These are phyloP conservation scores for Umbelopsis sp. DNA, from an alignment of 371 early-diverging fungal species.

Conservation along the genomic window DNA sequence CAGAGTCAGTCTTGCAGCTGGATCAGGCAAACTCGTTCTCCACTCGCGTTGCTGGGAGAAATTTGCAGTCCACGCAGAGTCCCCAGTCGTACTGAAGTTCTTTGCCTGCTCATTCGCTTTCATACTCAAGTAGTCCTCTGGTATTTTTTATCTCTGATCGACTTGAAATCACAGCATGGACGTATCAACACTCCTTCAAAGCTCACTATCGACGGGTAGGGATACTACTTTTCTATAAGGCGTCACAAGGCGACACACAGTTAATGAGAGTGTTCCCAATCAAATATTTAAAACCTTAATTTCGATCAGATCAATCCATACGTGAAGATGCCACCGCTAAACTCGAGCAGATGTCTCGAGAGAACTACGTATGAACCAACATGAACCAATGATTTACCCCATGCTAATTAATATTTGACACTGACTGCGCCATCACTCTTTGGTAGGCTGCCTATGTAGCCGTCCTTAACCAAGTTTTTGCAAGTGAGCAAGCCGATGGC, in stretches of 20 bases:
- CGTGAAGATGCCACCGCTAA: conserved; percentile 82
- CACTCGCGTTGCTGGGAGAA: too few relatives aligned
- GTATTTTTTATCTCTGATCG: not conserved
- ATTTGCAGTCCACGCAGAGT: too few relatives aligned
- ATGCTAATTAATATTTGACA: not conserved
- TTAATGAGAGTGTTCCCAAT: conserved; percentile 4
- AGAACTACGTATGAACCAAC: conserved; percentile 75
- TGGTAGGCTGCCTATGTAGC: conserved; percentile 75
- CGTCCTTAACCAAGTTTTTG: conserved; percentile 79
- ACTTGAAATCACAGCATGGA: conserved; percentile 46
- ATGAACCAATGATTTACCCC: too few relatives aligned
- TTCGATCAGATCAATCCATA: conserved; percentile 49
- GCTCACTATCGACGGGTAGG: conserved; percentile 76
- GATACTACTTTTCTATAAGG: not conserved
- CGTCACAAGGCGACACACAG: conserved; percentile 20
- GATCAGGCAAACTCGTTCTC: not conserved
- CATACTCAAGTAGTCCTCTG: too few relatives aligned
- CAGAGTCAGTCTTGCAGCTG: not conserved
- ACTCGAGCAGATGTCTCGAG: conserved; percentile 73
- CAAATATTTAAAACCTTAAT: conserved; percentile 13
- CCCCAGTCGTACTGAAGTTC: too few relatives aligned
- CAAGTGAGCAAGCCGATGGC: conserved; percentile 68
- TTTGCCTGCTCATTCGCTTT: too few relatives aligned
- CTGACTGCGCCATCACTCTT: conserved; percentile 17
- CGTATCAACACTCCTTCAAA: conserved; percentile 72